Conservation (phyloP, 441 rosid species). For the Sinapis alba region DNA sequence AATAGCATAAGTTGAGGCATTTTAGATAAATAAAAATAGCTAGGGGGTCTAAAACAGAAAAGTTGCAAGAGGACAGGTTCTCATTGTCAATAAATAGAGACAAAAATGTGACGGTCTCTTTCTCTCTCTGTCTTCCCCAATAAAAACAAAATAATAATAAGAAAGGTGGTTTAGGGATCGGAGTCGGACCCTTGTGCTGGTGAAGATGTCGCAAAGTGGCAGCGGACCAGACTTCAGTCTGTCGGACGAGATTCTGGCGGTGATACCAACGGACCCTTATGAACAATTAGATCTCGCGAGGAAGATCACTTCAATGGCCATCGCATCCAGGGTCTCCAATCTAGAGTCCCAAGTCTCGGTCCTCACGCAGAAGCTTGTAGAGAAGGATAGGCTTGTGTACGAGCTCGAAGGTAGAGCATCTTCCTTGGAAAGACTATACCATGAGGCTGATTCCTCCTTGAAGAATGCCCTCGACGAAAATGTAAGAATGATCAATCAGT, state of each 20-base stretch:
- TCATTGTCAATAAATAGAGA: not conserved
- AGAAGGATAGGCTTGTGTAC: constrained; percentile 63
- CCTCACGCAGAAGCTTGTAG: constrained; percentile 54
- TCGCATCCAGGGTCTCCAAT: constrained; percentile 43
- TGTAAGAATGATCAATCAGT: constrained; percentile 40
- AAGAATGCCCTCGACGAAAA: constrained; percentile 67
- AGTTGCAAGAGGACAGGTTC: not conserved
- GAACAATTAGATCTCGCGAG: constrained; percentile 45
- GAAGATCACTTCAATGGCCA: constrained; percentile 47
- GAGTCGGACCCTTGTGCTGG: not conserved
- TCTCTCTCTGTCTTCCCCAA: not conserved
- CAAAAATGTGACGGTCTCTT: not conserved
- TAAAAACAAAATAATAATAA: not conserved
- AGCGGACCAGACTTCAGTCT: constrained; percentile 61
- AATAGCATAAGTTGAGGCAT: not conserved
- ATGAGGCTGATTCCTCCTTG: constrained; percentile 60
- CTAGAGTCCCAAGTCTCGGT: constrained; percentile 55
- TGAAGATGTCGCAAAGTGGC: constrained; percentile 43
- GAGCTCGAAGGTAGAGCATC: constrained; percentile 61
- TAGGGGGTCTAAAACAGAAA: not conserved
- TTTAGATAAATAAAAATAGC: not conserved
- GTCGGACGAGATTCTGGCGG: constrained; percentile 44
- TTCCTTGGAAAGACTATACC: constrained; percentile 52
- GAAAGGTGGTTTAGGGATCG: not conserved
- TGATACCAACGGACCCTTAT: constrained; percentile 43